phyloP scores from a whole-genome alignment of 1,284 basidiomycete species.

The Apiotrichum montevideense region DNA sequence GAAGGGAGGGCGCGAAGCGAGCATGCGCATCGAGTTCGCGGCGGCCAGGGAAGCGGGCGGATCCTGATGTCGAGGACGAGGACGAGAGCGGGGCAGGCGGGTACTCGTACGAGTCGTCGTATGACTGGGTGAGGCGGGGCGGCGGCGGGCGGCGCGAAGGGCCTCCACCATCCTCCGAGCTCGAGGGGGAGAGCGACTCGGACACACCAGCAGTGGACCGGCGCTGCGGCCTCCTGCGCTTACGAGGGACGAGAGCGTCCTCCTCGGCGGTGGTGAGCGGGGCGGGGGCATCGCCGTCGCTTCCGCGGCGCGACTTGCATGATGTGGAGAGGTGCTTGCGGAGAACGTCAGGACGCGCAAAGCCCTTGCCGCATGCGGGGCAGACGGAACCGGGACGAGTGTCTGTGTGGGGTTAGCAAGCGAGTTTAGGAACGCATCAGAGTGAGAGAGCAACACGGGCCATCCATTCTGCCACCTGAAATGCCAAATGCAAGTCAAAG shows the following conservation, averaged over 20 bases:
- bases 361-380: slow-evolving; percentile 21
- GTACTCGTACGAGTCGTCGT: not conserved
- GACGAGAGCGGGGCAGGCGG: not conserved
- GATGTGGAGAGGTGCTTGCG: slow-evolving; percentile 22
- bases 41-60: not conserved
- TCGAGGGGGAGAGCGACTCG: not conserved
- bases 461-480: no score
- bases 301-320: slow-evolving; percentile 17
- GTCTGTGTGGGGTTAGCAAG: slow-evolving; percentile 3
- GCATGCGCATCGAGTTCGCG: slow-evolving; percentile 2
- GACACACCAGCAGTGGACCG: not conserved
- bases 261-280: slow-evolving; percentile 17
- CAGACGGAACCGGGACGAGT: slow-evolving; percentile 15
- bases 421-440: no score
- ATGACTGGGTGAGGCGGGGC: not conserved
- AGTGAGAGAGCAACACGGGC: no score
- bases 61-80: not conserved
- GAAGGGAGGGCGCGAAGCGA: not conserved
- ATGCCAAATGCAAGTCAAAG: no score
- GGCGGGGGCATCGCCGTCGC: slow-evolving; percentile 15
- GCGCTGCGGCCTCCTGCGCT: slow-evolving; percentile 17
- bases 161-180: not conserved
- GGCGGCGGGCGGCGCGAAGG: not conserved
- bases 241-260: slow-evolving; percentile 18
- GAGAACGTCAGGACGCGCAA: slow-evolving; percentile 20